phyloP scores from a whole-genome alignment of 768 basidiomycete species.

The Mycena polygramma region DNA sequence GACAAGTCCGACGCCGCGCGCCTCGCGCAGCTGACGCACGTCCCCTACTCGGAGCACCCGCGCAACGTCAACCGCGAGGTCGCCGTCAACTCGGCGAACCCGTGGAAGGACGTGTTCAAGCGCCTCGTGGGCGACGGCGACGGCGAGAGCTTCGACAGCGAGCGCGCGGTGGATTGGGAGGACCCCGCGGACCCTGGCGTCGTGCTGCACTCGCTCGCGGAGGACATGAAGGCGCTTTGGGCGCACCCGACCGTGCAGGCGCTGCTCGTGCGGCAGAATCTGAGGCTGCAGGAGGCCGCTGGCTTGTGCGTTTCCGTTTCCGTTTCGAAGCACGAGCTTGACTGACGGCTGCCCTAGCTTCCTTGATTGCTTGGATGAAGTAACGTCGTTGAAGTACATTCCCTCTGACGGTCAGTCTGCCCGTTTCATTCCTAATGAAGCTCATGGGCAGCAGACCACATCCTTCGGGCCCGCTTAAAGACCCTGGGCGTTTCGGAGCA shows the following conservation, averaged over 20 bases:
- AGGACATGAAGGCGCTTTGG: constrained; percentile 79
- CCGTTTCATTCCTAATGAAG: not conserved
- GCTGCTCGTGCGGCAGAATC: constrained; percentile 64
- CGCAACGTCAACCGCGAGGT: constrained; percentile 57
- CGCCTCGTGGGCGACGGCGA: constrained; percentile 48
- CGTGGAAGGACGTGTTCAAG: constrained; percentile 66
- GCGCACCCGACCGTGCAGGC: constrained; percentile 64
- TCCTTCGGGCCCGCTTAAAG: constrained; percentile 78
- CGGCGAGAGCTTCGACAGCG: constrained; percentile 45
- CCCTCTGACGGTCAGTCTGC: constrained; percentile 71
- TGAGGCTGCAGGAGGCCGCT: constrained; percentile 75
- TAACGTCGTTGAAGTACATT: constrained; percentile 71
- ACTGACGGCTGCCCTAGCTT: constrained; percentile 65
- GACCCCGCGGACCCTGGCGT: constrained; percentile 69
- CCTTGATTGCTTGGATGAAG: constrained; percentile 73
- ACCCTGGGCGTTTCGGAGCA: constrained; percentile 80
- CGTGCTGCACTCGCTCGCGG: constrained; percentile 68
- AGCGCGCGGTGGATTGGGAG: constrained; percentile 54
- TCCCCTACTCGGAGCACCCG: constrained; percentile 44
- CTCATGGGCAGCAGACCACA: constrained; percentile 65
- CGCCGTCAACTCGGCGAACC: constrained; percentile 62
- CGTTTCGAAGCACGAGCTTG: not conserved
- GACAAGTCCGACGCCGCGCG: constrained; percentile 47
- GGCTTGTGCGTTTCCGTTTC: constrained; percentile 70
- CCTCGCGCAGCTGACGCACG: constrained; percentile 38